Percentiles rank a stretch among this genome's conserved stretches.
Conservation (phyloP, 2,329 filamentous ascomycete genomes). For the Exophiala sp. region DNA sequence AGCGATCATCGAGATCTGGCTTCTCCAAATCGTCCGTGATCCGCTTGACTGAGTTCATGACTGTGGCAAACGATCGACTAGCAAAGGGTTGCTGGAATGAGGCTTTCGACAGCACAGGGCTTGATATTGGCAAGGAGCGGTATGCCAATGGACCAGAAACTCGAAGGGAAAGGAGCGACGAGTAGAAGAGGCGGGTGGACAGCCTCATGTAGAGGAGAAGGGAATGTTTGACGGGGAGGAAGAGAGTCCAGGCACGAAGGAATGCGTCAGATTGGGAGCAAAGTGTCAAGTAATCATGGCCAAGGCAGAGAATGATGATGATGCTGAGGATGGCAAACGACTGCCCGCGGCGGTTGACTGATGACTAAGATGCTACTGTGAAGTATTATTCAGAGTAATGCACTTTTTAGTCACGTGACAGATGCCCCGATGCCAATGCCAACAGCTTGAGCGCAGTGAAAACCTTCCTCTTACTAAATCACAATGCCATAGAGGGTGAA, state of each 20-base stretch:
- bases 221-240: neutral
- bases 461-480: no score
- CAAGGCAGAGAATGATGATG: neutral
- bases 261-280: neutral
- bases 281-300: slow-evolving; percentile 1
- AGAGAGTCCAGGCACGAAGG: neutral
- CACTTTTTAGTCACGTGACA: no score
- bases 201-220: slow-evolving; percentile 20
- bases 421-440: no score
- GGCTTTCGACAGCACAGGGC: slow-evolving; percentile 6
- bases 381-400: no score
- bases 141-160: slow-evolving; percentile 5
- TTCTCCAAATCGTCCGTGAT: slow-evolving; percentile 72
- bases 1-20: slow-evolving; percentile 75
- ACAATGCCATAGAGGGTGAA: no score
- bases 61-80: slow-evolving; percentile 22
- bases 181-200: slow-evolving; percentile 14
- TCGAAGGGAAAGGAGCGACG: slow-evolving; percentile 12
- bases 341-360: neutral
- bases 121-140: slow-evolving; percentile 10
- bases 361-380: no score
- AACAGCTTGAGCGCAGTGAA: no score
- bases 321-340: neutral
- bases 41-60: slow-evolving; percentile 30
- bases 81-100: slow-evolving; percentile 4